Evolutionary conservation across 192 early-diverging fungal genomes (phyloP), one percentile per base, ranked within the genome.

Genomic region (Mortierella hygrophila): DNA sequence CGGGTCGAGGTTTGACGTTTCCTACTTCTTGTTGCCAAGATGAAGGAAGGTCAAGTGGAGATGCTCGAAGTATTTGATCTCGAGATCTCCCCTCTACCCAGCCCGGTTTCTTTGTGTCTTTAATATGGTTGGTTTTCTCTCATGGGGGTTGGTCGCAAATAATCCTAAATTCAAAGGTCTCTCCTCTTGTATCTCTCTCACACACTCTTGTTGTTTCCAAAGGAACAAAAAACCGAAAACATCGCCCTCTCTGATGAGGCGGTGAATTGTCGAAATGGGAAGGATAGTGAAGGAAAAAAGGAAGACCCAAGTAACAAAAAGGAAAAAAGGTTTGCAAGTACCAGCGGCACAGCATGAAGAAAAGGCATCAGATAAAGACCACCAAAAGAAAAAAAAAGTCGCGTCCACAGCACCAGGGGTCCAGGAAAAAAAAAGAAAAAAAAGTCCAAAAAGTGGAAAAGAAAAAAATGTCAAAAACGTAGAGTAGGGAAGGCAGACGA

Each of bases 61-160:
- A 32, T 65, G 10, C 60, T 65, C 60, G 60, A 65, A 65, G 60
- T 65, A 75, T 74, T 80, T 76, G 69, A 44, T 77, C 76, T 83
- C 82, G 78, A 85, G 82, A 85, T 76, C 63, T 74, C 55, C 32
- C 32, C 46, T 47, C 37, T 60, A 63, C 76, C 83, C 76, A 75
- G 83, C 78, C 70, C 75, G 75, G 75, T 74, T 47, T 60, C 75
- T 85, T 49, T 76, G 77, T 37, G 72, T 80, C 78, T 80, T 85
- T 85, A 80, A 85, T 80, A 42, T 35, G 49, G 16, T 52, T 18
- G 74, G 78, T 65, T 65, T 65, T 26, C n/a, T 63, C 60, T 32
- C 60, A 65, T 65, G 60, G 46, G 52, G 82, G 60, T 83, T 70
- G 78, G 49, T 21, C 18, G 74, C 70, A 32, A 76, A 35, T 49